Evolutionary conservation across 768 basidiomycete genomes (phyloP).

Genomic region (Podaxis mareebaensis): DNA sequence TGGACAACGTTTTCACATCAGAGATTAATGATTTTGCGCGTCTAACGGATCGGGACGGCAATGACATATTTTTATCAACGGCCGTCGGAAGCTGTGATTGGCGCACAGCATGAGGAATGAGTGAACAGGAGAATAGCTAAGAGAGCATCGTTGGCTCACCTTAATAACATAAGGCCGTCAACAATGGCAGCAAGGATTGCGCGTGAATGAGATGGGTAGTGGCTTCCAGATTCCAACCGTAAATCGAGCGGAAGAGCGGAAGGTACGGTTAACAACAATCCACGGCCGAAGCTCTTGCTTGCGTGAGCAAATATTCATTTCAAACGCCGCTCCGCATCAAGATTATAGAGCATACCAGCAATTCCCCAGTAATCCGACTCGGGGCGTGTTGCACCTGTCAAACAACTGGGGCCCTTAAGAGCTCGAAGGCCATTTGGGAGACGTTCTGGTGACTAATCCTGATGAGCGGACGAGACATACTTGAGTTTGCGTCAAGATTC

Average conservation of each 20-base stretch:
- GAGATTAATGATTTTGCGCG: not conserved
- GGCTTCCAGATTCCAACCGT: not conserved
- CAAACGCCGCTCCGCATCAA: no score
- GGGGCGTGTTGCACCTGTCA: no score
- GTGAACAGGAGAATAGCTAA: not conserved
- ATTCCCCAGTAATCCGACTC: no score
- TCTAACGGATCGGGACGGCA: not conserved
- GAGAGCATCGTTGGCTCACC: not conserved
- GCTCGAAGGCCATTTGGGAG: no score
- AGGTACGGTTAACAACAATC: not conserved
- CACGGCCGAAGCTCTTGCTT: not conserved
- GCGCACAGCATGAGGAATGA: not conserved
- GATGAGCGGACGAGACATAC: no score
- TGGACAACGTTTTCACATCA: not conserved
- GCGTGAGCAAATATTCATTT: not conserved
- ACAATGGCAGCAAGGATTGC: not conserved
- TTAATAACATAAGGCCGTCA: not conserved
- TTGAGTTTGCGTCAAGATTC: no score
- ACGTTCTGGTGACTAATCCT: no score
- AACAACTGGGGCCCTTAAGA: no score
- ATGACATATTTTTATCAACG: conserved; percentile 3
- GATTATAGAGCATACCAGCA: no score
- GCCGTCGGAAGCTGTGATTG: not conserved
- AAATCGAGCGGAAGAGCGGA: not conserved
- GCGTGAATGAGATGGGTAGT: not conserved